Percentiles rank a stretch among this genome's conserved stretches.
phyloP scores from a whole-genome alignment of 371 early-diverging fungal genomes.

The Mucor indicus region DNA sequence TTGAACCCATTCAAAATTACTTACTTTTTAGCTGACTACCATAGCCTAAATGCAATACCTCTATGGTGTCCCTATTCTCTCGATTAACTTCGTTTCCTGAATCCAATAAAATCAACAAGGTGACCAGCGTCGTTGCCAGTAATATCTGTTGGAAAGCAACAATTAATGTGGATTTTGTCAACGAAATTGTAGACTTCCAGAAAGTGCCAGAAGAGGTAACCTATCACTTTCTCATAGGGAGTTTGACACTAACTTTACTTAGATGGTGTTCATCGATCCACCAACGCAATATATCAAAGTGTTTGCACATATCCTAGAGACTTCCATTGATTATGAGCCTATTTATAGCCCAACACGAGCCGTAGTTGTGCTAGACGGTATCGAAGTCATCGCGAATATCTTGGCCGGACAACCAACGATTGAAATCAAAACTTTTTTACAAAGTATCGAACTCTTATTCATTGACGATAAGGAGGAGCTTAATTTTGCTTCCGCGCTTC shows the following conservation, averaged over 20 bases:
- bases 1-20: not conserved
- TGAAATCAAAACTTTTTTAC: slow-evolving; percentile 36
- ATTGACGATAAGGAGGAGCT: slow-evolving; percentile 38
- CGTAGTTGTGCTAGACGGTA: slow-evolving; percentile 48
- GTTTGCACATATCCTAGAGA: slow-evolving; percentile 43
- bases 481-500: not conserved
- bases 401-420: slow-evolving; percentile 50
- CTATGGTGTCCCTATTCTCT: slow-evolving; percentile 56
- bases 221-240: too few species aligned
- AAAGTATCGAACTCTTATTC: slow-evolving; percentile 37
- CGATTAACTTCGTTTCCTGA: slow-evolving; percentile 36
- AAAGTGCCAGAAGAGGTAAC: slow-evolving; percentile 43
- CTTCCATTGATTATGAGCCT: slow-evolving; percentile 57
- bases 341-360: slow-evolving; percentile 45
- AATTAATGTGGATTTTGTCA: slow-evolving; percentile 35
- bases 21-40: not conserved
- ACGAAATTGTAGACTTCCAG: slow-evolving; percentile 44
- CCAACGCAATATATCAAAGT: slow-evolving; percentile 50
- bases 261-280: slow-evolving; percentile 47
- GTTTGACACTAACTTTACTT: too few species aligned
- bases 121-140: slow-evolving; percentile 47
- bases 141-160: slow-evolving; percentile 49
- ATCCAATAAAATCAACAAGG: slow-evolving; percentile 46
- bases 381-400: slow-evolving; percentile 53
- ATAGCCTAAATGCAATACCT: slow-evolving; percentile 31